These are phyloP conservation scores for Cardamine resedifolia DNA, from an alignment of 345 rosid genomes.

Conservation along the genomic window DNA sequence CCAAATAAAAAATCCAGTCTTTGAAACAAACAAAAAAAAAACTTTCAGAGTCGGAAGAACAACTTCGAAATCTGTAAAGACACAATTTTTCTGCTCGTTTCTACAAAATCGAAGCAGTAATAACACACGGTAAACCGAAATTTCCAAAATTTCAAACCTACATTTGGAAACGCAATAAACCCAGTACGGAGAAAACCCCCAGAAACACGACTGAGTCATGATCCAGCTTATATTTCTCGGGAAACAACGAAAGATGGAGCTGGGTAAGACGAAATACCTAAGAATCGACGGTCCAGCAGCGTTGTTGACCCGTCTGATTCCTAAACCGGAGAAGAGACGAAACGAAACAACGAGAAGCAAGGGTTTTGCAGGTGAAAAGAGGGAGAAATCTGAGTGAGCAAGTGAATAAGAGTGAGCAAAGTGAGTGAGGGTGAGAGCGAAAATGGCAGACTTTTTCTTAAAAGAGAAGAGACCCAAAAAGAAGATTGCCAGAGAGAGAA, in stretches of 20 bases:
- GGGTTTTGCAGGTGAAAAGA: constrained; percentile 13
- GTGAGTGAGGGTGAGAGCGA: constrained; percentile 11
- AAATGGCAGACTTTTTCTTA: constrained; percentile 14
- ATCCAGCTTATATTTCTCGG: not conserved
- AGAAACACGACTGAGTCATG: constrained; percentile 1
- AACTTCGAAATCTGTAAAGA: constrained; percentile 7
- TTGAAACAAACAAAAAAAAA: constrained; percentile 8
- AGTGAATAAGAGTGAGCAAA: constrained; percentile 1
- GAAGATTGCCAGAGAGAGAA: not conserved
- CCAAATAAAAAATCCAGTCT: constrained; percentile 12
- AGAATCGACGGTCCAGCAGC: constrained; percentile 14
- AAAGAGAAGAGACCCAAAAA: not conserved
- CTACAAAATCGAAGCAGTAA: constrained; percentile 17
- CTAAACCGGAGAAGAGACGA: constrained; percentile 6
- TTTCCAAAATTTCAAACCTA: constrained; percentile 13
- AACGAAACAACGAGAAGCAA: constrained; percentile 1
- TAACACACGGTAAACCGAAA: not conserved
- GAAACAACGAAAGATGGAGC: not conserved
- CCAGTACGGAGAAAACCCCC: constrained; percentile 19
- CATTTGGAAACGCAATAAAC: constrained; percentile 23
- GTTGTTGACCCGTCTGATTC: not conserved
- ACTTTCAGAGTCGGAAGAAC: not conserved
- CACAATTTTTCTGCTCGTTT: constrained; percentile 1
- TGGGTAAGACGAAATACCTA: constrained; percentile 22
- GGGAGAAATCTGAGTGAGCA: constrained; percentile 19